These are phyloP conservation scores for Cephalotrichum gorgonifer DNA, from an alignment of 2,329 filamentous ascomycete genomes.

Conservation along the genomic window DNA sequence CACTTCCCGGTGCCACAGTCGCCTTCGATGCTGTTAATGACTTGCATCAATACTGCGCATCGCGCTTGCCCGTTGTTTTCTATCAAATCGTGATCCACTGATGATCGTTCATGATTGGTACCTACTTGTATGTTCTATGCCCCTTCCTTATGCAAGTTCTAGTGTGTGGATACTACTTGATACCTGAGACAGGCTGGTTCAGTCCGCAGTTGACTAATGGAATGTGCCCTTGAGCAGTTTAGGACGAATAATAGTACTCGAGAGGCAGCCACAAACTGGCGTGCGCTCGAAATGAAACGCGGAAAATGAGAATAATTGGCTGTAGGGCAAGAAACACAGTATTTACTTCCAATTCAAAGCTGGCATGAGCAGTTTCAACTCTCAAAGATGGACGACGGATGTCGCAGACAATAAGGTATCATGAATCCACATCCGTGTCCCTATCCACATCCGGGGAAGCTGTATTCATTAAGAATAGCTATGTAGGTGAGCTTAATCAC, in stretches of 20 bases:
- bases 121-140: neutral
- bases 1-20: no score
- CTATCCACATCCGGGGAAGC: neutral
- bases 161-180: no score
- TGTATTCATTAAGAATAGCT: neutral
- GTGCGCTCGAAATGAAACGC: no score
- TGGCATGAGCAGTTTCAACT: neutral
- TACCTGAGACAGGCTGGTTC: neutral
- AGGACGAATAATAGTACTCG: neutral
- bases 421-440: neutral
- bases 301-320: neutral
- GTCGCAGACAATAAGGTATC: neutral
- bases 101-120: neutral
- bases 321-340: neutral
- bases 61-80: neutral
- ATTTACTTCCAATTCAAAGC: neutral
- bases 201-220: neutral
- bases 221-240: neutral
- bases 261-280: no score
- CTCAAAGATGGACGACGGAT: neutral
- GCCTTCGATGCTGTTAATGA: no score
- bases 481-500: neutral
- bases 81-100: neutral
- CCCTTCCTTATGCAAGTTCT: neutral
- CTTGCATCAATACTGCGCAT: neutral